Conservation (phyloP, 2,329 filamentous ascomycete genomes). For the Talaromyces sp. region DNA sequence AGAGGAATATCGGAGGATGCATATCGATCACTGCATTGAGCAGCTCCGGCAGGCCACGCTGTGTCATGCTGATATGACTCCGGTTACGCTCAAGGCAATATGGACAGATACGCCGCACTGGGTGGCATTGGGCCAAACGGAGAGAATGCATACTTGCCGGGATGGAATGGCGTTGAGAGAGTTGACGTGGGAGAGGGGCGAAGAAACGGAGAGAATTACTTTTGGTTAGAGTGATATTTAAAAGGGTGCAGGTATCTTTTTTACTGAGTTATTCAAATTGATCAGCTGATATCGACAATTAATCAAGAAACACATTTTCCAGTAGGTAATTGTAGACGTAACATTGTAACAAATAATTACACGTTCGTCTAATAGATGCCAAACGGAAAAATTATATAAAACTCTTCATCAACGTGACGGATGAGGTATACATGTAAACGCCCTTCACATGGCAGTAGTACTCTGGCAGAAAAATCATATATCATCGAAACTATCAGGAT, state of each 20-base stretch:
- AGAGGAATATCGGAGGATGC: conserved; percentile 12
- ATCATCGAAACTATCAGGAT: too few relatives aligned
- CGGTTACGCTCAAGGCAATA: conserved; percentile 15
- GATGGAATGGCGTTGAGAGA: conserved; percentile 10
- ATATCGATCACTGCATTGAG: conserved; percentile 15
- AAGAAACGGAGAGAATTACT: conserved; percentile 1
- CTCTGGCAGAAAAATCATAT: too few relatives aligned
- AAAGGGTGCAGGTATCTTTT: background rate
- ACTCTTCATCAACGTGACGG: too few relatives aligned
- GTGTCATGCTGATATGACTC: conserved; percentile 15
- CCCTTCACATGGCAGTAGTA: too few relatives aligned
- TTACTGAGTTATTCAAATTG: background rate
- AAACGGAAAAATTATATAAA: too few relatives aligned
- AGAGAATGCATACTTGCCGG: conserved; percentile 8
- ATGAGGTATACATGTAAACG: too few relatives aligned
- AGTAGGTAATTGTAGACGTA: too few relatives aligned
- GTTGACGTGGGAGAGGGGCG: conserved; percentile 6
- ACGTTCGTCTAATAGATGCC: too few relatives aligned
- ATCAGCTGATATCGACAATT: too few relatives aligned
- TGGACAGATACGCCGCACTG: conserved; percentile 8
- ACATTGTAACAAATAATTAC: too few relatives aligned
- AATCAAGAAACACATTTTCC: background rate
- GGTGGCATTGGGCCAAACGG: conserved; percentile 10
- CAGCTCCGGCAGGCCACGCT: conserved; percentile 14
- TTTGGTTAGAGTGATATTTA: background rate